Percentiles rank a stretch among this genome's conserved stretches.
Evolutionary conservation across 2,329 filamentous ascomycete genomes (phyloP).

Genomic region (Alternaria dauci): DNA sequence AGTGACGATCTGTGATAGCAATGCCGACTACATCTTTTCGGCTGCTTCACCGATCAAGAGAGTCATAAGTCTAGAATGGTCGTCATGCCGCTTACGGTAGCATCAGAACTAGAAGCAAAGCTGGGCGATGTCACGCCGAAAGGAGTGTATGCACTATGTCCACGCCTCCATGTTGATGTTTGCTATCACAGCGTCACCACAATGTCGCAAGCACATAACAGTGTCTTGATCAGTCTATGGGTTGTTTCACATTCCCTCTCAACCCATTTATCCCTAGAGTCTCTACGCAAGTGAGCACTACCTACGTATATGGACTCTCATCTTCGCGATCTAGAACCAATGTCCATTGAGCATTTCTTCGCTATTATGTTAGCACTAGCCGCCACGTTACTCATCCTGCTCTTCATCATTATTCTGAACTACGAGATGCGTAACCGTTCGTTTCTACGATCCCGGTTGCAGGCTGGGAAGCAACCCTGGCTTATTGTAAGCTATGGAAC

Average conservation of each 20-base stretch:
- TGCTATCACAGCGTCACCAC: not conserved
- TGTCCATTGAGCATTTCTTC: not conserved
- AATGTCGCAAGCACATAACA: not conserved
- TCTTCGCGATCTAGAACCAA: not conserved
- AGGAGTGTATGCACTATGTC: not conserved
- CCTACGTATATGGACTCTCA: not conserved
- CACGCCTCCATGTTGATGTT: not conserved
- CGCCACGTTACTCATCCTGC: not conserved
- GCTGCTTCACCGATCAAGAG: not conserved
- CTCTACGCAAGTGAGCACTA: not conserved
- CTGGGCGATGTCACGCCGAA: not conserved
- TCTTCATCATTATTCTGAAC: not conserved
- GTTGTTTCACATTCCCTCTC: not conserved
- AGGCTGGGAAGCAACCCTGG: not conserved
- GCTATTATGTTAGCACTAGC: not conserved
- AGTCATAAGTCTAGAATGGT: not conserved
- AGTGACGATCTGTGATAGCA: not conserved
- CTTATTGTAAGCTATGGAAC: conserved; percentile 1
- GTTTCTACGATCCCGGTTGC: not conserved
- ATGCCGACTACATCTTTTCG: not conserved
- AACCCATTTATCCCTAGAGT: not conserved
- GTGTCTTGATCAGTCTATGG: not conserved
- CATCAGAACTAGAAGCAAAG: not conserved
- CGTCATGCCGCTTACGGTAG: not conserved
- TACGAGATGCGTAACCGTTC: not conserved